phyloP scores from a whole-genome alignment of 352 stramenopile genomes.

The Globisporangium acanthophoron region DNA sequence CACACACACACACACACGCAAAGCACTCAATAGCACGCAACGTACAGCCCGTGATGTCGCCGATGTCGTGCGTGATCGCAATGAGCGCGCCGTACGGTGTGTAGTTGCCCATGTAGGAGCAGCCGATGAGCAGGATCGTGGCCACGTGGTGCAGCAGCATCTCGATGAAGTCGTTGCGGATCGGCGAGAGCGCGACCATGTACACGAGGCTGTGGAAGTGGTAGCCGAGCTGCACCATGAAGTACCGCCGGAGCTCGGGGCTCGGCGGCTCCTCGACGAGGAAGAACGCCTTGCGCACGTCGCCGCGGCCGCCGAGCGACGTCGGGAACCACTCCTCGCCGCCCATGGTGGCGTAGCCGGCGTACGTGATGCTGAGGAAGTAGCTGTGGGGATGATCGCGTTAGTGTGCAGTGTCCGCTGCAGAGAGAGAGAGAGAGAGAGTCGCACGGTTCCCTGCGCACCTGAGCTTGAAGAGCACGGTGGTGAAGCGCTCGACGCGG shows the following conservation, averaged over 20 bases:
- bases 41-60: slow-evolving; percentile 47
- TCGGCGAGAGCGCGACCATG: slow-evolving; percentile 49
- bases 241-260: slow-evolving; percentile 35
- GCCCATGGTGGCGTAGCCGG: slow-evolving; percentile 33
- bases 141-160: slow-evolving; percentile 53
- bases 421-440: too few relatives aligned
- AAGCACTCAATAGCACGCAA: slow-evolving; percentile 7
- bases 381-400: slow-evolving; percentile 22
- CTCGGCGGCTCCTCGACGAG: slow-evolving; percentile 28
- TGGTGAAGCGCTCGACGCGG: slow-evolving; percentile 60
- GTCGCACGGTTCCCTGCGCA: slow-evolving; percentile 7
- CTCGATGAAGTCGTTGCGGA: slow-evolving; percentile 55
- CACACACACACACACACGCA: too few relatives aligned
- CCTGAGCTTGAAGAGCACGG: slow-evolving; percentile 71
- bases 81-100: slow-evolving; percentile 34
- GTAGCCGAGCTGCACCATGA: slow-evolving; percentile 52
- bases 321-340: slow-evolving; percentile 40
- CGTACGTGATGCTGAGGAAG: slow-evolving; percentile 41
- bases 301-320: slow-evolving; percentile 28
- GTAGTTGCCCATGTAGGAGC: slow-evolving; percentile 44
- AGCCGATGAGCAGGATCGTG: slow-evolving; percentile 49
- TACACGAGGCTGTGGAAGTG: slow-evolving; percentile 47
- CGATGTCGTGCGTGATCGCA: slow-evolving; percentile 47
- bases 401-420: neutral
- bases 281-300: slow-evolving; percentile 25